A percentile compares a stretch with the other conserved stretches of the same genome.
Evolutionary conservation across 371 early-diverging fungal genomes (phyloP).

Genomic region (Dinochytrium kinnereticum): DNA sequence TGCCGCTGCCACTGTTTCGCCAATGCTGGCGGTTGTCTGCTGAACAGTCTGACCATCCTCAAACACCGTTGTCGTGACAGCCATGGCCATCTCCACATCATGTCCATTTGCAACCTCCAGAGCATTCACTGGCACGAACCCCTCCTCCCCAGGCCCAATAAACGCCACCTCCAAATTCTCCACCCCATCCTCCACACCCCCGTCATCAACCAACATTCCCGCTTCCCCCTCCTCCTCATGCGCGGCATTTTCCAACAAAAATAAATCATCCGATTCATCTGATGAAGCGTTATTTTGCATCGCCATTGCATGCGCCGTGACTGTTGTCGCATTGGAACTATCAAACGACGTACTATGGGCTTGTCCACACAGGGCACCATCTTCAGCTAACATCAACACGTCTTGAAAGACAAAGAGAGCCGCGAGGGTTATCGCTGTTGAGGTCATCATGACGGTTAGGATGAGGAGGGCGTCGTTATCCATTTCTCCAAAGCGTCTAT

Average conservation of each 20-base stretch:
- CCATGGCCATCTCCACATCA: too few species aligned
- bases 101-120: too few species aligned
- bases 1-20: too few species aligned
- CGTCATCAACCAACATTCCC: neutral
- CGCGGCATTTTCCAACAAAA: neutral
- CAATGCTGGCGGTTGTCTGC: neutral
- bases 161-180: neutral
- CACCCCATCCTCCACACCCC: neutral
- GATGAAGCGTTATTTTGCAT: neutral
- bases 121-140: neutral
- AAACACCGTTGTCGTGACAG: neutral
- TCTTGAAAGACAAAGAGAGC: slow-evolving; percentile 15
- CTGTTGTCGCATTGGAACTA: neutral
- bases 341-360: neutral
- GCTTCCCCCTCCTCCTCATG: neutral
- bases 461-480: slow-evolving; percentile 2
- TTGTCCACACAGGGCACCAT: neutral
- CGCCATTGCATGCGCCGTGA: neutral
- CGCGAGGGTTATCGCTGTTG: neutral
- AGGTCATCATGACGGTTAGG: slow-evolving; percentile 10
- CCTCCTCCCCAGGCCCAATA: neutral
- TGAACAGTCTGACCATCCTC: neutral
- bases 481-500: neutral
- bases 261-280: neutral
- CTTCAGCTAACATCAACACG: slow-evolving; percentile 11